phyloP scores from a whole-genome alignment of 129 eudicot species.

The Escallonia herrerae region DNA sequence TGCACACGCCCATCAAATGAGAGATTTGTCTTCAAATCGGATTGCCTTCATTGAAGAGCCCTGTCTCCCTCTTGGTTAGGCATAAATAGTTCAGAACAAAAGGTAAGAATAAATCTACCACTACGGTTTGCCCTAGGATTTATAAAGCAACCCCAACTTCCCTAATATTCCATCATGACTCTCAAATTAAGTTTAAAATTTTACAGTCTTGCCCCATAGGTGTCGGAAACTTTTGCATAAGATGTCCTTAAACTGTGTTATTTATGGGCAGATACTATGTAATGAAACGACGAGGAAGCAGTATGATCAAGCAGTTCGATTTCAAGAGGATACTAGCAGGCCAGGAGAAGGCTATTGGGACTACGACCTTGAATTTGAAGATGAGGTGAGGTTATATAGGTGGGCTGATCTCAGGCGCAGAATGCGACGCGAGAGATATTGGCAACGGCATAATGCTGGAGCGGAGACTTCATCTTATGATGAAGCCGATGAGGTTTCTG shows the following conservation, averaged over 20 bases:
- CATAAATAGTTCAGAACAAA: too few species aligned
- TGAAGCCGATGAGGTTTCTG: constrained; percentile 27
- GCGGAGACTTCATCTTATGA: constrained; percentile 25
- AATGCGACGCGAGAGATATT: constrained; percentile 42
- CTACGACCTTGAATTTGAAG: constrained; percentile 36
- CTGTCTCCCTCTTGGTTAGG: too few species aligned
- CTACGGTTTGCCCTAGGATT: too few species aligned
- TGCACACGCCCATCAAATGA: too few species aligned
- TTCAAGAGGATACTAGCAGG: constrained; percentile 25
- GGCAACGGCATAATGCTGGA: constrained; percentile 25
- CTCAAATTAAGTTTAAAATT: too few species aligned
- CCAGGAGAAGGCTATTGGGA: constrained; percentile 31
- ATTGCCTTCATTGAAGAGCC: too few species aligned
- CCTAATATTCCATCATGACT: too few species aligned
- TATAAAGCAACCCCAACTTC: too few species aligned
- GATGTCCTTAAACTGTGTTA: neutral
- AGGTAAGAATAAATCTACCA: too few species aligned
- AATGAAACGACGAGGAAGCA: constrained; percentile 51
- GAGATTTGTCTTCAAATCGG: too few species aligned
- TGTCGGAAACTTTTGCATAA: too few species aligned
- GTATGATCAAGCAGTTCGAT: constrained; percentile 47
- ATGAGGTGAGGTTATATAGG: constrained; percentile 43
- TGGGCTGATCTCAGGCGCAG: constrained; percentile 63
- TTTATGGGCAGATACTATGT: constrained; percentile 47
- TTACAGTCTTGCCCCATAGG: too few species aligned